These are phyloP conservation scores for Escallonia rubra DNA, from an alignment of 129 eudicot species.

Conservation along the genomic window DNA sequence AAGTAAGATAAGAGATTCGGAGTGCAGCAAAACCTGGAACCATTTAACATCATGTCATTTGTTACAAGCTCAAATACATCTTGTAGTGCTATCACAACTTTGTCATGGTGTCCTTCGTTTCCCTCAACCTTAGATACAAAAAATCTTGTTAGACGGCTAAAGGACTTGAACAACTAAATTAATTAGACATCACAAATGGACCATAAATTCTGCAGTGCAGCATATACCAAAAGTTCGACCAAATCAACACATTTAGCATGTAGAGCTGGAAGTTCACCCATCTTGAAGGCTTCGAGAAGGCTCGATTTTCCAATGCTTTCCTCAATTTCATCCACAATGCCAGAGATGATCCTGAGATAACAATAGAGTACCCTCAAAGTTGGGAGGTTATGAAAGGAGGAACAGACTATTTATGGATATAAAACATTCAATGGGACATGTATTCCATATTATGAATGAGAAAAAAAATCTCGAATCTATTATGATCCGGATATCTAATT, in stretches of 20 bases:
- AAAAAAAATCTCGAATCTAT: not conserved
- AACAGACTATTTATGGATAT: not conserved
- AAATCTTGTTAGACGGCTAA: not conserved
- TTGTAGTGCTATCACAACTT: constrained; percentile 80
- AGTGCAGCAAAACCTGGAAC: constrained; percentile 61
- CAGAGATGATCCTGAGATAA: constrained; percentile 52
- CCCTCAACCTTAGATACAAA: constrained; percentile 54
- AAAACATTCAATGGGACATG: too few species aligned
- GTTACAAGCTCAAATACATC: constrained; percentile 83
- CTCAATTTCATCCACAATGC: constrained; percentile 68
- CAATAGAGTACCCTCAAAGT: not conserved
- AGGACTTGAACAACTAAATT: not conserved
- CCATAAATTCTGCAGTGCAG: constrained; percentile 9
- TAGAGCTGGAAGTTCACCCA: constrained; percentile 61
- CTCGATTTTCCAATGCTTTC: constrained; percentile 59
- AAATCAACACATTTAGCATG: constrained; percentile 61
- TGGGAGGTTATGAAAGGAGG: not conserved
- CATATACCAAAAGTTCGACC: constrained; percentile 74
- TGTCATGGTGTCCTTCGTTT: constrained; percentile 47
- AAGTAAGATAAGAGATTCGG: not conserved
- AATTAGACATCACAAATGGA: not conserved
- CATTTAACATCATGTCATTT: constrained; percentile 65
- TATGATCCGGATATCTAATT: not conserved
- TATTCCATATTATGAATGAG: not conserved
- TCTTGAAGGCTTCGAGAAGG: constrained; percentile 51